phyloP scores from a whole-genome alignment of 2,329 filamentous ascomycete species.

The Calonectria henricotiae region DNA sequence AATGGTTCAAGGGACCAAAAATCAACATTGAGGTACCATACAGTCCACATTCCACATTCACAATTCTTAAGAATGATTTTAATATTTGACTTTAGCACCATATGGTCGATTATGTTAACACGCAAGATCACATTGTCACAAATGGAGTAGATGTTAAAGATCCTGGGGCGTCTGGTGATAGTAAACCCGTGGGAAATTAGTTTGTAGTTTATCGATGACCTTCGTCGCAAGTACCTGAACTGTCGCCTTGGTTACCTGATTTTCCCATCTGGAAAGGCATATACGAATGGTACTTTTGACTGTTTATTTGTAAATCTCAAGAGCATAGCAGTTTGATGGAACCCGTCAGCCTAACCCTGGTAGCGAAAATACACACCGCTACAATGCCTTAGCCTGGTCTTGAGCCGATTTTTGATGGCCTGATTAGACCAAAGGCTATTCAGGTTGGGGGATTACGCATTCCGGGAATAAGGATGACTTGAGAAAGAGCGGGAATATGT shows the following conservation, averaged over 20 bases:
- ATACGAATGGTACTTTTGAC: background rate
- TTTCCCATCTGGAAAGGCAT: too few relatives aligned
- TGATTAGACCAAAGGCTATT: background rate
- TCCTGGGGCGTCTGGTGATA: slow-evolving; percentile 1
- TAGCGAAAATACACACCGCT: background rate
- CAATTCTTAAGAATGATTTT: background rate
- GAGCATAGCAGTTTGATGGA: too few relatives aligned
- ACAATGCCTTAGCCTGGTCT: background rate
- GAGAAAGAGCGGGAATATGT: background rate
- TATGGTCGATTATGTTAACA: background rate
- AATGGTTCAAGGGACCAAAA: slow-evolving; percentile 41
- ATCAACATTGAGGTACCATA: slow-evolving; percentile 32
- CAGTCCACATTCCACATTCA: background rate
- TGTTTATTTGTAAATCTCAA: background rate
- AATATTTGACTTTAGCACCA: slow-evolving; percentile 19
- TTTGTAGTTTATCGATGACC: background rate
- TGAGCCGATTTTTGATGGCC: background rate
- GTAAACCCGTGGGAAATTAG: slow-evolving; percentile 11
- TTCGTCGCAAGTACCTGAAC: background rate
- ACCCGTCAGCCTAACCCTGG: background rate
- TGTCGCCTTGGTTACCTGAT: too few relatives aligned
- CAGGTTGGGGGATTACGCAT: background rate
- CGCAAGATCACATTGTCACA: background rate
- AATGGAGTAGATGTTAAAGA: slow-evolving; percentile 33
- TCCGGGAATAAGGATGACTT: background rate